Evolutionary conservation across 306 rosid species (phyloP).

Genomic region (Cyclanthera cordifolia): DNA sequence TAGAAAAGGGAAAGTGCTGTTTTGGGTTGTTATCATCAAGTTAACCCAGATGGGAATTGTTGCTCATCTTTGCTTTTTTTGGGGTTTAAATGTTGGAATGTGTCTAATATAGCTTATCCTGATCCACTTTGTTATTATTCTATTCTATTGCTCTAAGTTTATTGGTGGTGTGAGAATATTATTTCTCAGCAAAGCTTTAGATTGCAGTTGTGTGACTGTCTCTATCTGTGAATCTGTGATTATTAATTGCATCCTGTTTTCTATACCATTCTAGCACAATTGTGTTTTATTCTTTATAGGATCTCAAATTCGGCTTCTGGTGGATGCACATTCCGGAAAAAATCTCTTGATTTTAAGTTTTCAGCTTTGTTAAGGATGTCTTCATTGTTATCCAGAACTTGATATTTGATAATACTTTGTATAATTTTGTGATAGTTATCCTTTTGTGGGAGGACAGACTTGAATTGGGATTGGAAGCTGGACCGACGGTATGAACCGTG

Average conservation of each 20-base stretch:
- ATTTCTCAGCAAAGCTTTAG: not conserved
- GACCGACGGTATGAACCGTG: not conserved
- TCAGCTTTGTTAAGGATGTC: not conserved
- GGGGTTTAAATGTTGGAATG: slow-evolving; percentile 19
- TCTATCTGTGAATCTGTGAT: too few relatives aligned
- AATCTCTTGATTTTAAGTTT: not conserved
- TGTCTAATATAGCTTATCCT: not conserved
- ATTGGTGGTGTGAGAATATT: slow-evolving; percentile 1
- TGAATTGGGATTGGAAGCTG: slow-evolving; percentile 13
- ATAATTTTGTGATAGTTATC: slow-evolving; percentile 10
- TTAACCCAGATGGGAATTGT: slow-evolving; percentile 39
- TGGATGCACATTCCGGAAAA: not conserved
- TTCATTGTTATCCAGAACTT: not conserved
- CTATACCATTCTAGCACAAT: not conserved
- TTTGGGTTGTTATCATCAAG: slow-evolving; percentile 13
- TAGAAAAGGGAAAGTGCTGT: slow-evolving; percentile 6
- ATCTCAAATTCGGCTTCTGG: slow-evolving; percentile 1
- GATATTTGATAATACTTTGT: not conserved
- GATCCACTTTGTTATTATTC: slow-evolving; percentile 6
- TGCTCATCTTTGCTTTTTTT: slow-evolving; percentile 23
- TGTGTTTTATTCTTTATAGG: not conserved
- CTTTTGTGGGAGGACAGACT: slow-evolving; percentile 15
- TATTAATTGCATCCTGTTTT: not conserved
- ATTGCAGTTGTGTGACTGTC: too few relatives aligned
- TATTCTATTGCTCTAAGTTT: not conserved